These are phyloP conservation scores for Wickerhamiella occidentalis DNA, from an alignment of 805 yeast species.

Conservation along the genomic window DNA sequence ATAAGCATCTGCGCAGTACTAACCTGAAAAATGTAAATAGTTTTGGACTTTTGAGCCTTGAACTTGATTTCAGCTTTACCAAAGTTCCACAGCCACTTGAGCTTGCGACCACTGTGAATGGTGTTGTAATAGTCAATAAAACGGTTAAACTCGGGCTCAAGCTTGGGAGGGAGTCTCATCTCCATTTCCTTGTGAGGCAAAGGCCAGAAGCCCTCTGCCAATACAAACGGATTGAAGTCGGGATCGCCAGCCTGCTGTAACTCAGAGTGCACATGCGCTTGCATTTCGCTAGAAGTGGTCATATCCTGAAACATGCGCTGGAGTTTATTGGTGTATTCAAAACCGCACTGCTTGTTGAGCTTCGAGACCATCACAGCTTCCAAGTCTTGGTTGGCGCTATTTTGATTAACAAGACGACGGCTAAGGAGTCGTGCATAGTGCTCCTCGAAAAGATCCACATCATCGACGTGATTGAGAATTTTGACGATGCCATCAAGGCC, in stretches of 20 bases:
- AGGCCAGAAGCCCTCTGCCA: slow-evolving; percentile 90
- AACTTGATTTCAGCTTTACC: slow-evolving; percentile 88
- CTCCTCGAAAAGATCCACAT: slow-evolving; percentile 89
- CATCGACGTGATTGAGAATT: slow-evolving; percentile 76
- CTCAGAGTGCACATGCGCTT: slow-evolving; percentile 39
- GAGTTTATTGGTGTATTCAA: slow-evolving; percentile 86
- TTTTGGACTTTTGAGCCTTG: slow-evolving; percentile 65
- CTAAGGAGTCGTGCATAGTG: slow-evolving; percentile 84
- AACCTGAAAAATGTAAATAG: slow-evolving; percentile 45
- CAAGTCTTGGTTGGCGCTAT: slow-evolving; percentile 70
- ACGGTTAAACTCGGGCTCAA: slow-evolving; percentile 50
- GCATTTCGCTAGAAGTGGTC: slow-evolving; percentile 68
- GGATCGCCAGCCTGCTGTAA: slow-evolving; percentile 30
- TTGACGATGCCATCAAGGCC: slow-evolving; percentile 75
- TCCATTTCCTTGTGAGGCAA: slow-evolving; percentile 37
- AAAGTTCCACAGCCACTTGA: slow-evolving; percentile 93
- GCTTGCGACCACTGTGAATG: slow-evolving; percentile 75
- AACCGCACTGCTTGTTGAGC: slow-evolving; percentile 77
- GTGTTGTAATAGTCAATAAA: slow-evolving; percentile 56
- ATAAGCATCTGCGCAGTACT: slow-evolving; percentile 82
- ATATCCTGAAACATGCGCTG: slow-evolving; percentile 95
- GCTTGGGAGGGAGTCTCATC: slow-evolving; percentile 54
- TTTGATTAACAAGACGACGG: slow-evolving; percentile 74
- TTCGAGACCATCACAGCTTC: slow-evolving; percentile 79
- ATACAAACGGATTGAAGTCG: slow-evolving; percentile 61